Percentiles rank a stretch among this genome's conserved stretches.
These are phyloP conservation scores for Pythium guiyangense DNA, from an alignment of 352 stramenopile genomes.

Conservation along the genomic window DNA sequence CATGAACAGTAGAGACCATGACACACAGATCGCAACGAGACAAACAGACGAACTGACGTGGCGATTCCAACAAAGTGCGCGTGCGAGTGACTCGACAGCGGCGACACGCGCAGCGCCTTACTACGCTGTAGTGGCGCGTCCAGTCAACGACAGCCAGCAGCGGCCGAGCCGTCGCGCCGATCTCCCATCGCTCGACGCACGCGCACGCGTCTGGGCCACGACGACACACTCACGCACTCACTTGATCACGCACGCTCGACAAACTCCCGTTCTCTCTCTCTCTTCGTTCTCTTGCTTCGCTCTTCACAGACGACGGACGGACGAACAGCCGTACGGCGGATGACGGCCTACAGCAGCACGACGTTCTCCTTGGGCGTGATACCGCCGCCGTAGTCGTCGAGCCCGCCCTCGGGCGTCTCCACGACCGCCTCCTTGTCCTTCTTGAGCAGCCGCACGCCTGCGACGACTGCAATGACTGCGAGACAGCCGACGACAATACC, in stretches of 20 bases:
- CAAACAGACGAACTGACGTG: too few species aligned
- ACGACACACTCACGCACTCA: not conserved
- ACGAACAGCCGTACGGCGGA: not conserved
- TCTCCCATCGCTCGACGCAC: slow-evolving; percentile 2
- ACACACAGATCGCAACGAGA: not conserved
- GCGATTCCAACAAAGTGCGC: not conserved
- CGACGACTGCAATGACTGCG: slow-evolving; percentile 64
- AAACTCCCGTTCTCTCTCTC: not conserved
- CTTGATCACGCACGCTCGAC: not conserved
- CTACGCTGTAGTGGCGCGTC: not conserved
- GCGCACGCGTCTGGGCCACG: not conserved
- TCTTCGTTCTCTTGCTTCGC: not conserved
- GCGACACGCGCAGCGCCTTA: not conserved
- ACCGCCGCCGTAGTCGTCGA: slow-evolving; percentile 56
- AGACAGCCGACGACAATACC: slow-evolving; percentile 64
- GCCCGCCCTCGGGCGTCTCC: slow-evolving; percentile 34
- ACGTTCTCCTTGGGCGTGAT: slow-evolving; percentile 84
- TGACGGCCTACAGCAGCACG: slow-evolving; percentile 68
- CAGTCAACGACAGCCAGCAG: not conserved
- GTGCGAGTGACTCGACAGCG: not conserved
- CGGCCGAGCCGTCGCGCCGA: not conserved
- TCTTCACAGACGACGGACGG: not conserved
- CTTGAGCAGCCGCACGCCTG: slow-evolving; percentile 54
- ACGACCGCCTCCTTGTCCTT: slow-evolving; percentile 56
- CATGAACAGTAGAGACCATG: not conserved